Evolutionary conservation across 1,139 yeast species (phyloP).

Genomic region (Debaryomycetaceae sp.): DNA sequence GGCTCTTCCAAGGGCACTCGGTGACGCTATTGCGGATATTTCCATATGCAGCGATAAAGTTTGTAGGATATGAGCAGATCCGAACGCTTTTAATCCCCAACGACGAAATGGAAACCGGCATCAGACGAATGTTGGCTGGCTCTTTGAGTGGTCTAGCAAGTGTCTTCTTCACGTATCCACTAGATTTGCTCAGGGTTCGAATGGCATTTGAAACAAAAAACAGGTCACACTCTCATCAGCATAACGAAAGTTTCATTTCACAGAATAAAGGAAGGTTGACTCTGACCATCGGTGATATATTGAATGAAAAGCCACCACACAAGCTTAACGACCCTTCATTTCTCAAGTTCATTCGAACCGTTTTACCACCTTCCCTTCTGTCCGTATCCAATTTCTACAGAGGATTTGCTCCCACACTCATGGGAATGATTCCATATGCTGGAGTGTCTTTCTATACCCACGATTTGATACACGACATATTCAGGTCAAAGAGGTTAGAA

Average conservation of each 20-base stretch:
- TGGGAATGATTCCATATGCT: slow-evolving; percentile 97
- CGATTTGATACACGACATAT: slow-evolving; percentile 82
- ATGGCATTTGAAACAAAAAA: slow-evolving; percentile 80
- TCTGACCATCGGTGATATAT: slow-evolving; percentile 53
- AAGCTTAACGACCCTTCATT: slow-evolving; percentile 33
- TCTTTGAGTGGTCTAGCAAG: slow-evolving; percentile 84
- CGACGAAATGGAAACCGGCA: slow-evolving; percentile 70
- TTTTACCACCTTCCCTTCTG: slow-evolving; percentile 33
- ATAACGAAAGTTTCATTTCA: slow-evolving; percentile 15
- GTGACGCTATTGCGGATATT: slow-evolving; percentile 87
- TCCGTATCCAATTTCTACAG: slow-evolving; percentile 74
- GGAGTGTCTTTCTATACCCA: slow-evolving; percentile 96
- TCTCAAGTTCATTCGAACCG: slow-evolving; percentile 32
- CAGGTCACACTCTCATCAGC: slow-evolving; percentile 21
- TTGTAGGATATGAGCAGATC: slow-evolving; percentile 95
- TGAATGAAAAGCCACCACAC: slow-evolving; percentile 56
- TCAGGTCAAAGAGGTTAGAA: slow-evolving; percentile 55
- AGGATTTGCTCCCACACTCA: slow-evolving; percentile 89
- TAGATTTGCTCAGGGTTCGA: slow-evolving; percentile 86
- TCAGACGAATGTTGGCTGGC: slow-evolving; percentile 82
- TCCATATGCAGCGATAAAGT: slow-evolving; percentile 96
- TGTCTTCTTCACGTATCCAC: slow-evolving; percentile 87
- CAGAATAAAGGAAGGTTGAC: slow-evolving; percentile 50
- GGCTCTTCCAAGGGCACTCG: slow-evolving; percentile 93
- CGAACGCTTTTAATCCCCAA: slow-evolving; percentile 75